Base-by-base conservation (phyloP, 257 asterid species). In the Ajuga chamaepitys region DNA sequence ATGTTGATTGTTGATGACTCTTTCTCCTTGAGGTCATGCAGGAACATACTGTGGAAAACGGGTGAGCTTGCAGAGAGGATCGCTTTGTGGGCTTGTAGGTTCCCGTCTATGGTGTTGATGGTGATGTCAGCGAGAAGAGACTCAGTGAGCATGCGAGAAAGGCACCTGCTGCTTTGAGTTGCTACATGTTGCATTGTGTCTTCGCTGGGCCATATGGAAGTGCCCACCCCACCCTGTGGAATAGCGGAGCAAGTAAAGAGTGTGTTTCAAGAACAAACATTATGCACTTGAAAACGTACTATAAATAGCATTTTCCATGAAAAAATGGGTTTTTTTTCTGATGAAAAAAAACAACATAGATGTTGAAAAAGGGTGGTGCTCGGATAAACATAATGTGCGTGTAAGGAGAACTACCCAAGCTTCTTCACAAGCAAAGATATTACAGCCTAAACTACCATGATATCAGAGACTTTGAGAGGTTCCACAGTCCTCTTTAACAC, bases 51-150 rank as follows among this genome's bases (percentile, higher is more conserved):
- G 56, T 77, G 80, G 82, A 93, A 93, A 26, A 93, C 96, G 0
- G 95, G 91, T 32, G 99, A 93, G 55, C 84, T 89, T 48, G 95
- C 85, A 4, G 96, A 87, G 14, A 93, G 96, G 20, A 93, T 83
- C 4, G 97, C 95, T 66, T 72, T 85, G 71, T 93, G 98, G 30
- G 97, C 92, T 24, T 24, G 76, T 26, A 93, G 77, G 16, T 80
- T 71, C 16, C 98, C 97, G 13, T 85, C 94, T 5, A 84, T 75
- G 0, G 97, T 81, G 70, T 84, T 89, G 77, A 93, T 89, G 74
- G 93, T 87, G 35, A 89, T 87, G 70, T 89, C 97, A 3, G 95
- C 50, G 40, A 86, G 93, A 42, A 92, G 80, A 10, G 88, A 83
- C 64, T 89, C 97, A 18, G 79, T 67, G 8, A 92, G 93, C 98